Base-by-base conservation (phyloP, 179 eudicot species). In the Beta macrorhiza region DNA sequence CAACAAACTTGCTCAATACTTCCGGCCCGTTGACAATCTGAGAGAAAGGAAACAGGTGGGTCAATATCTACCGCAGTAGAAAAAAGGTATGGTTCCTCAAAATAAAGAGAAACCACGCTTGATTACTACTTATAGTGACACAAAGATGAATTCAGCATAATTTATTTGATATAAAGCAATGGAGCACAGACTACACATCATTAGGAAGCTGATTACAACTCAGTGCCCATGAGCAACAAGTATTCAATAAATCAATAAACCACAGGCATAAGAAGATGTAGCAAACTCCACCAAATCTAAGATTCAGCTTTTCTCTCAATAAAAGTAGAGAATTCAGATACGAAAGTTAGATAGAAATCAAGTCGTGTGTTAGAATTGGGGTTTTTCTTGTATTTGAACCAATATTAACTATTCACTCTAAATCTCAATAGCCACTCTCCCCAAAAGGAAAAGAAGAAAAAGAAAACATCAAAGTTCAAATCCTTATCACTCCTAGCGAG, bases 1-100 rank as follows among this genome's bases (percentile, higher is more conserved):
- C 99, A 87, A 96, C 99, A 89, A 94, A 96, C 81, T 96, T 96
- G 87, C 98, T 96, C 71, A 96, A 81, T 29, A 96, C 98, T 88
- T 96, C 99, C 78, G 99, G 99, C 52, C 99, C 99, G 89, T 96
- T 96, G 71, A 96, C 96, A 87, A 96, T 90, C 96, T 92, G 52
- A 85, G 77, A 70, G 61, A 19, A 74, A 67, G 19, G 15, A 52
- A 74, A 53, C 22, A 79, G 16, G 44, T 29, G 57, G 65, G 58
- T 70, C 67, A 81, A 55, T 59, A 70, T 74, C n/a, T 11, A 75
- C 72, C 37, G 49, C 47, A 83, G 37, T 13, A 45, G 44, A 19
- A 32, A 37, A 7, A 61, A 62, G 32, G 47, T 70, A 61, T 42
- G 58, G 20, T 68, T 67, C 44, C 75, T 67, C 29, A 74, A 7